Evolutionary conservation across 768 basidiomycete genomes (phyloP).

Genomic region (Leccinum sublutescens): DNA sequence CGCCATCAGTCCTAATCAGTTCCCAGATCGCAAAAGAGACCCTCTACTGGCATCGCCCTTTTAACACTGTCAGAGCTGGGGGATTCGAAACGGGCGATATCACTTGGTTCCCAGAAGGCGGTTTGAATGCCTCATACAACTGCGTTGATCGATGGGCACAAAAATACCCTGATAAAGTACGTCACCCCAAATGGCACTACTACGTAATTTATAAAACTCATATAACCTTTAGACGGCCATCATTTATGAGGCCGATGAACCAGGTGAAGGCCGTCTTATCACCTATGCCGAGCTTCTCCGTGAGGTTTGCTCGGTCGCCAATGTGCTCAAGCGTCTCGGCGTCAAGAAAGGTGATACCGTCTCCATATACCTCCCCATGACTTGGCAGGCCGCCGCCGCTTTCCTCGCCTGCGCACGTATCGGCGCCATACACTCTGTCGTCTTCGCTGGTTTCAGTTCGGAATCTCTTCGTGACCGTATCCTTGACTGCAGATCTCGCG

Average conservation of each 20-base stretch:
- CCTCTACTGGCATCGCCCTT: conserved; percentile 86
- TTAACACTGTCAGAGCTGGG: conserved; percentile 83
- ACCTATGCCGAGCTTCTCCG: conserved; percentile 83
- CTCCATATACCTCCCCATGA: conserved; percentile 91
- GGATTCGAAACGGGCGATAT: conserved; percentile 84
- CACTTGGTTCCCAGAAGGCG: conserved; percentile 96
- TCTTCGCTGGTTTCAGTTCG: conserved; percentile 96
- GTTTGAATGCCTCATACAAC: conserved; percentile 92
- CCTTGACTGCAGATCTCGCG: conserved; percentile 81
- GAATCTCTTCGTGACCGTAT: conserved; percentile 93
- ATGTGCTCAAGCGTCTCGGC: conserved; percentile 86
- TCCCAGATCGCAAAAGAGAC: conserved; percentile 66
- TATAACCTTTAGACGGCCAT: conserved; percentile 68
- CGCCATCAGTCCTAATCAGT: not conserved
- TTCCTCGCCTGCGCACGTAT: conserved; percentile 98
- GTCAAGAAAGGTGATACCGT: conserved; percentile 96
- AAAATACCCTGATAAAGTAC: conserved; percentile 77
- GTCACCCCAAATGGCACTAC: not conserved
- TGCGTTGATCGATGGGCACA: conserved; percentile 97
- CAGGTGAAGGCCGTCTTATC: conserved; percentile 72
- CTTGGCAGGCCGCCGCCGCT: conserved; percentile 93
- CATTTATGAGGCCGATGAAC: conserved; percentile 98
- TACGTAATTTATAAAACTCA: not conserved
- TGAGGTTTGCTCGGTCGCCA: conserved; percentile 87
- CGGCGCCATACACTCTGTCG: conserved; percentile 94